Evolutionary conservation across 805 yeast genomes (phyloP).

Genomic region (Candida tammaniensis): DNA sequence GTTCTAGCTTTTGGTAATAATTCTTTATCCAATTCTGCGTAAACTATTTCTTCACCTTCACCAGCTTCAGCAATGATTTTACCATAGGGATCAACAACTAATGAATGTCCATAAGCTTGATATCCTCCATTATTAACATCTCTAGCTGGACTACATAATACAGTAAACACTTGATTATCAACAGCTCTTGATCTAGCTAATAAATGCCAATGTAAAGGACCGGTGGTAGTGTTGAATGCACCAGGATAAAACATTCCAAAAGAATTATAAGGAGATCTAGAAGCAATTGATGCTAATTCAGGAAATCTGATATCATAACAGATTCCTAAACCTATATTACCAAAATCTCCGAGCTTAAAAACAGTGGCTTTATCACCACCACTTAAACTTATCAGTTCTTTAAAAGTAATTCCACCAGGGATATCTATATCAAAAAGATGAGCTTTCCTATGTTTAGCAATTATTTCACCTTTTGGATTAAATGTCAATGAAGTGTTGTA

Average conservation of each 20-base stretch:
- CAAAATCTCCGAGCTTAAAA: slow-evolving; percentile 59
- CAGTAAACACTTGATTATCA: slow-evolving; percentile 69
- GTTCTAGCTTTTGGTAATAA: slow-evolving; percentile 40
- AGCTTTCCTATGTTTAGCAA: slow-evolving; percentile 84
- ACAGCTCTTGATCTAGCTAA: slow-evolving; percentile 72
- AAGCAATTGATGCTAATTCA: slow-evolving; percentile 68
- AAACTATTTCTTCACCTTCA: slow-evolving; percentile 42
- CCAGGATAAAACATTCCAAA: slow-evolving; percentile 82
- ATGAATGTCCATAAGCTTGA: slow-evolving; percentile 46
- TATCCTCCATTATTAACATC: slow-evolving; percentile 50
- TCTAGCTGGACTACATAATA: slow-evolving; percentile 88
- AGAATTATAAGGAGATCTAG: slow-evolving; percentile 55
- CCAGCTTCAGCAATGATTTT: slow-evolving; percentile 45
- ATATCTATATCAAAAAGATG: slow-evolving; percentile 92
- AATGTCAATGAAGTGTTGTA: slow-evolving; percentile 80
- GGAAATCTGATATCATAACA: slow-evolving; percentile 83
- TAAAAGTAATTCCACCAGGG: slow-evolving; percentile 85
- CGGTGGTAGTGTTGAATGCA: slow-evolving; percentile 81
- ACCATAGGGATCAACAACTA: slow-evolving; percentile 43
- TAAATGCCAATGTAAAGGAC: slow-evolving; percentile 80
- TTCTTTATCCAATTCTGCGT: slow-evolving; percentile 39
- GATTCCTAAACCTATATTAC: slow-evolving; percentile 80
- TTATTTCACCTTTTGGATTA: slow-evolving; percentile 64
- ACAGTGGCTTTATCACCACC: slow-evolving; percentile 85
- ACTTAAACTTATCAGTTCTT: slow-evolving; percentile 71